Conservation (phyloP, 768 basidiomycete species). For the Lactarius indigo region DNA sequence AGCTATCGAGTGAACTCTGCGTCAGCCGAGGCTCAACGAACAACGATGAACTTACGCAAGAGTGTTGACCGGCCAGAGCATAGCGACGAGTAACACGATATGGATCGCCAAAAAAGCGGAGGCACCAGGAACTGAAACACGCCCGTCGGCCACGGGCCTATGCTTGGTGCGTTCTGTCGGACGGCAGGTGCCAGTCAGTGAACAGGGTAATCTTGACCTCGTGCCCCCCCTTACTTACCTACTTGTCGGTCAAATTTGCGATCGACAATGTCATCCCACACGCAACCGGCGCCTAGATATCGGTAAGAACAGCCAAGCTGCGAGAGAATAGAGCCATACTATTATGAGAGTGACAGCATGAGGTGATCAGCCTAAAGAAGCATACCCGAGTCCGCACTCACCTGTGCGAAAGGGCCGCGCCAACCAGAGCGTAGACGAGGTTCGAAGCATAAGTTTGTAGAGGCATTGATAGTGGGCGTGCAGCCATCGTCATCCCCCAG, state of each 20-base stretch:
- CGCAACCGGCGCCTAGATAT: conserved; percentile 12
- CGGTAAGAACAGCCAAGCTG: neutral
- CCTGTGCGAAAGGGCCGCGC: conserved; percentile 9
- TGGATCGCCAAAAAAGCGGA: conserved; percentile 22
- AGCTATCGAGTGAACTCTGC: conserved; percentile 14
- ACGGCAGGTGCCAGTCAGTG: neutral
- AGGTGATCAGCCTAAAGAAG: neutral
- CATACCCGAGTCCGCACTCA: neutral
- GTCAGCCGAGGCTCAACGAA: neutral
- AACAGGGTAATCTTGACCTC: neutral
- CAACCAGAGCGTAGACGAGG: conserved; percentile 4
- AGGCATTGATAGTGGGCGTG: conserved; percentile 20
- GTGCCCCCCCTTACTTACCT: conserved; percentile 7
- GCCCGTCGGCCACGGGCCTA: conserved; percentile 26
- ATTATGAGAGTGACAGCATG: neutral
- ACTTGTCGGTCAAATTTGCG: conserved; percentile 23
- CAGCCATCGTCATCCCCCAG: conserved; percentile 27
- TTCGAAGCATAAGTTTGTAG: conserved; percentile 3
- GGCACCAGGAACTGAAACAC: conserved; percentile 24
- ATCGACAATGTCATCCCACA: conserved; percentile 21
- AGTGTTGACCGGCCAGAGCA: conserved; percentile 20
- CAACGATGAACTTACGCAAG: conserved; percentile 18
- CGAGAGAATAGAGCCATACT: neutral
- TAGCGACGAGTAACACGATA: conserved; percentile 6
- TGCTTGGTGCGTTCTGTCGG: conserved; percentile 26